These are phyloP conservation scores for Phytophthora aleatoria DNA, from an alignment of 352 stramenopile genomes.

Conservation along the genomic window DNA sequence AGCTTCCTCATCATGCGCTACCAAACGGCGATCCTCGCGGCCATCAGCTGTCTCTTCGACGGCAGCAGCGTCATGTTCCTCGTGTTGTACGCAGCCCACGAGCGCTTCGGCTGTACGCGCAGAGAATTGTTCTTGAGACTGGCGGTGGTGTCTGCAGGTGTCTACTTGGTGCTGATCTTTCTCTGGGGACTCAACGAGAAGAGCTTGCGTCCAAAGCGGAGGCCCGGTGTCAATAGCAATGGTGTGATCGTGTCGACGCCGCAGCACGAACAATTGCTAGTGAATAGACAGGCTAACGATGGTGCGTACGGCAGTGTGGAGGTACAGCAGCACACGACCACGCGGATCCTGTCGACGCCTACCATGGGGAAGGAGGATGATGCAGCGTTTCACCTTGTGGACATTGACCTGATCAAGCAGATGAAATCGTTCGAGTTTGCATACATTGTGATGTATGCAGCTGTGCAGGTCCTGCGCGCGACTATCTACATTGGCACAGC, in stretches of 20 bases:
- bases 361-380: conserved; percentile 23
- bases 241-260: conserved; percentile 13
- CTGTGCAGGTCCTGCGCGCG: conserved; percentile 75
- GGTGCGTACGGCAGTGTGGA: conserved; percentile 34
- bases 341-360: conserved; percentile 10
- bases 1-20: conserved; percentile 78
- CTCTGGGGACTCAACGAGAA: conserved; percentile 83
- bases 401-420: conserved; percentile 65
- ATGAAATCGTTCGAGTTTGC: conserved; percentile 81
- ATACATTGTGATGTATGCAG: conserved; percentile 75
- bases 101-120: conserved; percentile 48
- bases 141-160: conserved; percentile 37
- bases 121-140: conserved; percentile 58
- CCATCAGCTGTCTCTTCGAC: conserved; percentile 82
- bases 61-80: conserved; percentile 79
- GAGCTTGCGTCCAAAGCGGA: conserved; percentile 38
- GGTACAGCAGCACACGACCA: conserved; percentile 19
- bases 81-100: conserved; percentile 60
- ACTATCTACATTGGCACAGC: conserved; percentile 88
- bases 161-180: conserved; percentile 72
- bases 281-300: conserved; percentile 22
- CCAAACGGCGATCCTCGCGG: conserved; percentile 78
- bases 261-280: conserved; percentile 41
- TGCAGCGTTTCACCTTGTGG: conserved; percentile 47
- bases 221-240: conserved; percentile 19